A percentile compares a stretch with the other conserved stretches of the same genome.
These are phyloP conservation scores for Verticillium tricorpus DNA, from an alignment of 2,329 filamentous ascomycete genomes.

Conservation along the genomic window DNA sequence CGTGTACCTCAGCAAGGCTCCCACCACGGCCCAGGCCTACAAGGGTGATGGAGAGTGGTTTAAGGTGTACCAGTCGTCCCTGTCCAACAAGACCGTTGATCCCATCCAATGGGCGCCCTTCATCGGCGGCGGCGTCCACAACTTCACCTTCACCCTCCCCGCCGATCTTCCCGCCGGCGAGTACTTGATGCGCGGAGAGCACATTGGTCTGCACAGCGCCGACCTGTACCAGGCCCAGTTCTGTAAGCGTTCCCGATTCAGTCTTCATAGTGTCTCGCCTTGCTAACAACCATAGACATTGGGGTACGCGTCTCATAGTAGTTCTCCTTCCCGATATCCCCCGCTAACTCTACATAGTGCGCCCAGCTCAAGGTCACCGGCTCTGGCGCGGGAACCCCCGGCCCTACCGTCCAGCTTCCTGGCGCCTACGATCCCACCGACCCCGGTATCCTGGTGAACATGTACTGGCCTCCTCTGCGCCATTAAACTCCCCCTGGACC, in stretches of 20 bases:
- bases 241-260: constrained; percentile 13
- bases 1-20: constrained; percentile 31
- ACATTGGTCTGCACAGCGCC: constrained; percentile 26
- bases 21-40: constrained; percentile 22
- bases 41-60: constrained; percentile 30
- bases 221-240: constrained; percentile 27
- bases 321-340: too few species aligned
- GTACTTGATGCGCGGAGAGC: constrained; percentile 28
- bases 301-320: constrained; percentile 17
- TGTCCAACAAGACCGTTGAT: constrained; percentile 19
- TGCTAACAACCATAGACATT: constrained; percentile 26
- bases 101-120: constrained; percentile 28
- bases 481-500: constrained; percentile 26
- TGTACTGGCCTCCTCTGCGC: constrained; percentile 25
- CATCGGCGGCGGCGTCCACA: constrained; percentile 22
- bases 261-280: background rate
- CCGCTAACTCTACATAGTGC: constrained; percentile 26
- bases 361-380: constrained; percentile 24
- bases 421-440: constrained; percentile 24
- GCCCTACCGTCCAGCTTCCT: constrained; percentile 24
- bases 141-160: constrained; percentile 29
- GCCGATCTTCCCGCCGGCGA: constrained; percentile 21
- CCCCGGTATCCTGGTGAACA: constrained; percentile 24
- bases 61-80: constrained; percentile 28
- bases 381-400: constrained; percentile 21